Conservation (phyloP, 441 rosid genomes). For the Euphorbia schlechtendalii region DNA sequence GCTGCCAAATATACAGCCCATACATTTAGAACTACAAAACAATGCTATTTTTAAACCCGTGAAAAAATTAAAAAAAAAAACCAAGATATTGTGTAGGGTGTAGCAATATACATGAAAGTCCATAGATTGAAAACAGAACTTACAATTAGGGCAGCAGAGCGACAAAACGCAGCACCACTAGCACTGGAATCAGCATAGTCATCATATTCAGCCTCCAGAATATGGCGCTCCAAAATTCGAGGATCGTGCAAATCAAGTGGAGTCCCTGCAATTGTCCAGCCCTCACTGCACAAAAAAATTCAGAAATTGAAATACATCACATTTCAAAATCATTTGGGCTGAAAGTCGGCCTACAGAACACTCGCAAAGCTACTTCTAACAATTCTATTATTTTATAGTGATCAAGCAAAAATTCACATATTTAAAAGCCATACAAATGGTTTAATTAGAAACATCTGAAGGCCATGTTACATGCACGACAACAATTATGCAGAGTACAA, state of each 20-base stretch:
- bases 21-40: not conserved
- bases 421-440: not conserved
- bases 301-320: not conserved
- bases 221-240: slow-evolving; percentile 74
- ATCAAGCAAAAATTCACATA: not conserved
- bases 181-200: slow-evolving; percentile 77
- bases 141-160: slow-evolving; percentile 89
- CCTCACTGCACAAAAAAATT: slow-evolving; percentile 45
- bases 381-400: not conserved
- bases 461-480: not conserved
- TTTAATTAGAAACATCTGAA: not conserved
- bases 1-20: slow-evolving; percentile 27
- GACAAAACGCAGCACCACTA: slow-evolving; percentile 85
- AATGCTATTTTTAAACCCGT: not conserved
- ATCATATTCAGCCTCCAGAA: slow-evolving; percentile 73
- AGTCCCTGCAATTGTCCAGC: slow-evolving; percentile 84
- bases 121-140: no score
- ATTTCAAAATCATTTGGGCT: not conserved
- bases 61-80: not conserved
- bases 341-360: not conserved
- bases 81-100: not conserved
- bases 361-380: not conserved
- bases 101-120: not conserved
- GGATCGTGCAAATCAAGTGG: slow-evolving; percentile 80
- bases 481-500: not conserved